Conservation (phyloP, 495 filamentous ascomycete genomes). For the Lentithecium fluviatile region DNA sequence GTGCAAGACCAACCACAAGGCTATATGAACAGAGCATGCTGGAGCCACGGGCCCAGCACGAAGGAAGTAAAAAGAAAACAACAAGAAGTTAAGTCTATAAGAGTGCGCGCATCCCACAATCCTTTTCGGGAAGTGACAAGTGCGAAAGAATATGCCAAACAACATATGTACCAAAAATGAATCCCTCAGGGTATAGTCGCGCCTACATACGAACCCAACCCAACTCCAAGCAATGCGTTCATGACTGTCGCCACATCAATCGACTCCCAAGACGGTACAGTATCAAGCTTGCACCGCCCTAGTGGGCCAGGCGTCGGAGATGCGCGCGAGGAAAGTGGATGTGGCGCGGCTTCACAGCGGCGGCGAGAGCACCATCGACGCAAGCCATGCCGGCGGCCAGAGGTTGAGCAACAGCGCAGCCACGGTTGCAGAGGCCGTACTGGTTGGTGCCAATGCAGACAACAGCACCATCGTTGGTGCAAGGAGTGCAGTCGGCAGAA, state of each 20-base stretch:
- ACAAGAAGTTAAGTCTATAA: conserved; percentile 4
- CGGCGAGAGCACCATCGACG: conserved; percentile 23
- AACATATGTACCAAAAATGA: conserved; percentile 3
- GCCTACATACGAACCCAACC: background rate
- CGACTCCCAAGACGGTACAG: no score
- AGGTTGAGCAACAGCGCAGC: conserved; percentile 36
- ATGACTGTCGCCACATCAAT: background rate
- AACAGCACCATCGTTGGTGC: conserved; percentile 38
- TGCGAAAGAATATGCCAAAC: background rate
- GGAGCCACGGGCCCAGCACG: conserved; percentile 3
- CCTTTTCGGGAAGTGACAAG: background rate
- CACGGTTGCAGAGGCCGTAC: conserved; percentile 41
- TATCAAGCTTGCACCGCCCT: no score
- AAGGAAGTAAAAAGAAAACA: conserved; percentile 6
- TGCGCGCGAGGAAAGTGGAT: conserved; percentile 1
- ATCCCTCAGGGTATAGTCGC: background rate
- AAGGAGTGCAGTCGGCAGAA: conserved; percentile 31
- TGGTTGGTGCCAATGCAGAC: conserved; percentile 40
- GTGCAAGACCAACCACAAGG: background rate
- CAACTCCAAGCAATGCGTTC: background rate
- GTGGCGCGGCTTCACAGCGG: conserved; percentile 19
- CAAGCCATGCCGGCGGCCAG: conserved; percentile 41
- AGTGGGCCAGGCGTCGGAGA: conserved; percentile 3
- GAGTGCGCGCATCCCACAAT: background rate
- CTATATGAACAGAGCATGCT: conserved; percentile 5